Evolutionary conservation across 2,329 filamentous ascomycete genomes (phyloP).

Genomic region (Fusarium acutatum): DNA sequence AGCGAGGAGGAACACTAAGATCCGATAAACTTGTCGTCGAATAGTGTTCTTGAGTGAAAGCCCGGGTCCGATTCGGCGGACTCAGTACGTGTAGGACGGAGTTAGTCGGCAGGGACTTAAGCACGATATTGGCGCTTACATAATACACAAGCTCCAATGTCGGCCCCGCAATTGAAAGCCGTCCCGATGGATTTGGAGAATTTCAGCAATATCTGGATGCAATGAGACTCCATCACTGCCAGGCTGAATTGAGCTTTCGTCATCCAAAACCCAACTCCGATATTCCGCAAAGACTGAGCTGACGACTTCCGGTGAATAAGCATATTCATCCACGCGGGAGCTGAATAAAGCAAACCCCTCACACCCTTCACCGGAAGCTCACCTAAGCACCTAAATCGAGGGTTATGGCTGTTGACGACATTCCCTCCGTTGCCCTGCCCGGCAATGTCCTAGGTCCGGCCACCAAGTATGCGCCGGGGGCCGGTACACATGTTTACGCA

Average conservation of each 20-base stretch:
- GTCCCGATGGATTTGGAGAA: slow-evolving; percentile 25
- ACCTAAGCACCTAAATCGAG: slow-evolving; percentile 15
- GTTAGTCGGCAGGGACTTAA: slow-evolving; percentile 43
- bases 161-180: slow-evolving; percentile 27
- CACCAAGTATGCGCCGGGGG: slow-evolving; percentile 74
- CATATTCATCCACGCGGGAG: not conserved
- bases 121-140: slow-evolving; percentile 22
- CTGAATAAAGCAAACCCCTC: slow-evolving; percentile 1
- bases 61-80: slow-evolving; percentile 36
- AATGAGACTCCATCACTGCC: slow-evolving; percentile 6
- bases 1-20: slow-evolving; percentile 4
- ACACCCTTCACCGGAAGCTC: slow-evolving; percentile 4
- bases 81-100: slow-evolving; percentile 22
- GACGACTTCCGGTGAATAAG: slow-evolving; percentile 13
- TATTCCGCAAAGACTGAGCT: not conserved
- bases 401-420: slow-evolving; percentile 45
- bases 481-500: slow-evolving; percentile 84
- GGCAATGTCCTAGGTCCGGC: slow-evolving; percentile 80
- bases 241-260: slow-evolving; percentile 27
- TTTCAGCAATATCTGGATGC: slow-evolving; percentile 3
- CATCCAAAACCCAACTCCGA: slow-evolving; percentile 7
- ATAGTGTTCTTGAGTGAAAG: not conserved
- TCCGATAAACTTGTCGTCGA: slow-evolving; percentile 1
- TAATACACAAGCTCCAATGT: slow-evolving; percentile 3
- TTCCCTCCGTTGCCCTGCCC: slow-evolving; percentile 74